Conservation (phyloP, 345 rosid species). For the Camelina hispida region DNA sequence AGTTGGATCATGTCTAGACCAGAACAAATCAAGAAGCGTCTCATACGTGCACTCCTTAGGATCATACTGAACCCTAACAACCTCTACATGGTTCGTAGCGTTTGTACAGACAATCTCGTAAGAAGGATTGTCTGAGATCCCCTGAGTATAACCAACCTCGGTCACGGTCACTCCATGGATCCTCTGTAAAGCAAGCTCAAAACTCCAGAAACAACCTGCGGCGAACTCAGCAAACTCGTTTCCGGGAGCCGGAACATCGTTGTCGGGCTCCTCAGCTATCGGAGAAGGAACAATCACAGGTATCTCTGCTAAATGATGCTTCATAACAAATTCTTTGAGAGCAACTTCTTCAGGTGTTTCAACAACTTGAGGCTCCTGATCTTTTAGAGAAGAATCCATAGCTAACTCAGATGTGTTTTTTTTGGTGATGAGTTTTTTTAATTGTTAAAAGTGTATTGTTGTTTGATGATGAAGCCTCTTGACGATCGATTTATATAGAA, state of each 20-base stretch:
- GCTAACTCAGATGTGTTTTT: neutral
- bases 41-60: conserved; percentile 79
- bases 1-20: conserved; percentile 92
- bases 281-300: conserved; percentile 57
- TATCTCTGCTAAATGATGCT: conserved; percentile 30
- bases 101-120: conserved; percentile 83
- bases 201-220: conserved; percentile 97
- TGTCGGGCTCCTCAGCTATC: conserved; percentile 72
- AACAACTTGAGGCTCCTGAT: neutral
- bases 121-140: conserved; percentile 63
- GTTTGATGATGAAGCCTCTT: neutral
- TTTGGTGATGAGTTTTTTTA: neutral
- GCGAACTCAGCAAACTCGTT: conserved; percentile 83
- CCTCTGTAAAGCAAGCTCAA: conserved; percentile 85
- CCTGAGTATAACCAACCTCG: conserved; percentile 86
- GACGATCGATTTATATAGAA: conserved; percentile 15
- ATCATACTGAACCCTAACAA: conserved; percentile 88
- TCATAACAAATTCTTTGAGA: too few relatives aligned
- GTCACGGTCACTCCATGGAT: conserved; percentile 73
- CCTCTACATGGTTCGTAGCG: conserved; percentile 71
- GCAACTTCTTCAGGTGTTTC: conserved; percentile 38
- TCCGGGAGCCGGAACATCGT: conserved; percentile 77
- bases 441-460: neutral
- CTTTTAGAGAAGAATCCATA: conserved; percentile 22
- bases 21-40: conserved; percentile 71